Evolutionary conservation across 1,284 basidiomycete genomes (phyloP).

Genomic region (Ustilago cynodontis): DNA sequence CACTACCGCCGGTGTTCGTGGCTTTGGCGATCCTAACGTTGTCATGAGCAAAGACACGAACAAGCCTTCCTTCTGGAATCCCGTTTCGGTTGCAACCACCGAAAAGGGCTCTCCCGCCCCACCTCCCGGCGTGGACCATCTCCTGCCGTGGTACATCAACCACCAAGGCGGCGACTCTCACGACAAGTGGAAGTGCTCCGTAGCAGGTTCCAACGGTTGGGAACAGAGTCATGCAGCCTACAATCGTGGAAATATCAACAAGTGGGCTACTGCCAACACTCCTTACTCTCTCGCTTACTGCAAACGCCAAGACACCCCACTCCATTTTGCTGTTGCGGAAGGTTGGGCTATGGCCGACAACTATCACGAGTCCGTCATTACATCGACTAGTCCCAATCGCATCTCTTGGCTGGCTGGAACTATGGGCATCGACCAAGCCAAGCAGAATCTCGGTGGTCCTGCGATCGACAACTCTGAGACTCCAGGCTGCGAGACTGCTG

Average conservation of each 20-base stretch:
- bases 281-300: constrained; percentile 61
- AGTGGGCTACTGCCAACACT: constrained; percentile 56
- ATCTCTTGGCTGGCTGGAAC: constrained; percentile 52
- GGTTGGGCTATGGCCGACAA: constrained; percentile 56
- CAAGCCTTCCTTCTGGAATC: constrained; percentile 52
- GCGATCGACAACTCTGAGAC: constrained; percentile 42
- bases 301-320: constrained; percentile 56
- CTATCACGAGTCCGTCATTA: constrained; percentile 60
- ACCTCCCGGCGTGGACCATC: constrained; percentile 34
- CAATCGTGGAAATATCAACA: constrained; percentile 56
- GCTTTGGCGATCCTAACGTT: constrained; percentile 64
- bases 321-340: constrained; percentile 60
- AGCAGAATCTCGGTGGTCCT: constrained; percentile 30
- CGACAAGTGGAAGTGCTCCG: constrained; percentile 57
- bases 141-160: constrained; percentile 61
- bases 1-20: constrained; percentile 59
- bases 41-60: constrained; percentile 54
- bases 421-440: constrained; percentile 19
- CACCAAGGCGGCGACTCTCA: constrained; percentile 54
- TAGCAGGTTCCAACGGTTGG: constrained; percentile 60
- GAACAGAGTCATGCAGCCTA: constrained; percentile 59
- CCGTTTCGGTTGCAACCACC: constrained; percentile 12
- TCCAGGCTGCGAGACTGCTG: constrained; percentile 24
- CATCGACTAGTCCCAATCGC: constrained; percentile 58
- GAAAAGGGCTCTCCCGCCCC: constrained; percentile 4